A percentile compares a stretch with the other conserved stretches of the same genome.
Evolutionary conservation across 2,329 filamentous ascomycete genomes (phyloP).

Genomic region (Colletotrichum phormii): DNA sequence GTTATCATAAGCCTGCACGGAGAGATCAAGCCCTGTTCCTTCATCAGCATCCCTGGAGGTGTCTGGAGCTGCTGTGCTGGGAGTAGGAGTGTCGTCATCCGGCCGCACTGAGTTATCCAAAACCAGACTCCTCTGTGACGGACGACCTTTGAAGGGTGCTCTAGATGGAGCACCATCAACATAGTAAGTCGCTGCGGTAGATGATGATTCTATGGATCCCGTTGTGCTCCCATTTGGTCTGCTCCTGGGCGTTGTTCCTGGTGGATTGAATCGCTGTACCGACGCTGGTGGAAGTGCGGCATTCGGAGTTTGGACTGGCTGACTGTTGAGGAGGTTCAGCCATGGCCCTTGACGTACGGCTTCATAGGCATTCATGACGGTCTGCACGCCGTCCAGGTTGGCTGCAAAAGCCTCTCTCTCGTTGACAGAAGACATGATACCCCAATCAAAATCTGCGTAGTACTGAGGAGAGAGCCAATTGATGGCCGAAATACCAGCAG

Average conservation of each 20-base stretch:
- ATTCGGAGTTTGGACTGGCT: not conserved
- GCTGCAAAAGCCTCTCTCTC: not conserved
- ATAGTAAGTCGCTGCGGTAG: constrained; percentile 7
- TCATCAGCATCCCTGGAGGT: not conserved
- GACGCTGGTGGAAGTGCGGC: not conserved
- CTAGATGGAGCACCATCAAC: constrained; percentile 18
- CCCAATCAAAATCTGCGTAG: constrained; percentile 9
- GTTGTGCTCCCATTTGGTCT: not conserved
- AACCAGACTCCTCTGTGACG: not conserved
- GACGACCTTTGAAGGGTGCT: constrained; percentile 16
- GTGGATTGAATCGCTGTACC: not conserved
- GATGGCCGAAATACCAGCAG: constrained; percentile 12
- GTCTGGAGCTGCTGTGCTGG: not conserved
- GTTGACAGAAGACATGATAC: not conserved
- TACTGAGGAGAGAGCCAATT: constrained; percentile 33
- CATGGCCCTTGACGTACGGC: no score
- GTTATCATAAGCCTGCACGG: not conserved
- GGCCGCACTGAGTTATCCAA: not conserved
- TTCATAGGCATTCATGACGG: not conserved
- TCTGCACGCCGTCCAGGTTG: not conserved
- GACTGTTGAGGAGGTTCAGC: not conserved
- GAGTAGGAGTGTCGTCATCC: not conserved
- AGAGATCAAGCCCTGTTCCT: not conserved
- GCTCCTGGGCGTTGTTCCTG: not conserved
- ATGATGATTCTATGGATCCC: not conserved